Evolutionary conservation across 208 protist species (phyloP).

Genomic region (Crithidia sp.): DNA sequence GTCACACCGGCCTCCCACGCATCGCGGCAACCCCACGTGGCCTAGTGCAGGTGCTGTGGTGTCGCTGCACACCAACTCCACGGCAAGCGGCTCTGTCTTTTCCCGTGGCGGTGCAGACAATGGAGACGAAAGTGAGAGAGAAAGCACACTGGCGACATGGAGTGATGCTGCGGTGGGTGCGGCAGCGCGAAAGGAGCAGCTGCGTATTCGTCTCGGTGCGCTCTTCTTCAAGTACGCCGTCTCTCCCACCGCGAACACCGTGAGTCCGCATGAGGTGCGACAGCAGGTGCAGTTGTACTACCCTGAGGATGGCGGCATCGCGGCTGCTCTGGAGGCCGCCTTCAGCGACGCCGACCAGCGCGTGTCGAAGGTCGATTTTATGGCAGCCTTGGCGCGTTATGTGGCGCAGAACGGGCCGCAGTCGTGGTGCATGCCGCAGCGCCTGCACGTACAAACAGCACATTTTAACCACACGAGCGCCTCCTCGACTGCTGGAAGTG

Average conservation of each 20-base stretch:
- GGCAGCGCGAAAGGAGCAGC: slow-evolving; percentile 38
- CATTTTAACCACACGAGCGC: neutral
- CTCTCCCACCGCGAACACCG: slow-evolving; percentile 25
- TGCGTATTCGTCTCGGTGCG: slow-evolving; percentile 65
- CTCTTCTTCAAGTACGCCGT: slow-evolving; percentile 89
- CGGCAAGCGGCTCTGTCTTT: no score
- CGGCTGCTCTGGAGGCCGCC: slow-evolving; percentile 39
- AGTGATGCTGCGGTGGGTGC: neutral
- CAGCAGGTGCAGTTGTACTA: slow-evolving; percentile 57
- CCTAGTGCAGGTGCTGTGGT: no score
- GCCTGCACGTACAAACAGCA: neutral
- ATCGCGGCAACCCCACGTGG: no score
- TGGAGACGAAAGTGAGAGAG: no score
- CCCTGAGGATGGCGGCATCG: slow-evolving; percentile 64
- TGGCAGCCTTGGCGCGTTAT: slow-evolving; percentile 58
- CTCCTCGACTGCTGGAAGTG: neutral
- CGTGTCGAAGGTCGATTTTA: slow-evolving; percentile 60
- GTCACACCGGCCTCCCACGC: no score
- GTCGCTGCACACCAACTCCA: no score
- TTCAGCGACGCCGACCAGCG: slow-evolving; percentile 16
- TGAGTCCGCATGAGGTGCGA: slow-evolving; percentile 52
- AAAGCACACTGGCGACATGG: no score
- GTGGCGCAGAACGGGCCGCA: slow-evolving; percentile 56
- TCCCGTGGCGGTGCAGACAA: no score
- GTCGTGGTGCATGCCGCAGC: slow-evolving; percentile 38